Evolutionary conservation across 345 rosid genomes (phyloP).

Genomic region (Corchorus capsularis): DNA sequence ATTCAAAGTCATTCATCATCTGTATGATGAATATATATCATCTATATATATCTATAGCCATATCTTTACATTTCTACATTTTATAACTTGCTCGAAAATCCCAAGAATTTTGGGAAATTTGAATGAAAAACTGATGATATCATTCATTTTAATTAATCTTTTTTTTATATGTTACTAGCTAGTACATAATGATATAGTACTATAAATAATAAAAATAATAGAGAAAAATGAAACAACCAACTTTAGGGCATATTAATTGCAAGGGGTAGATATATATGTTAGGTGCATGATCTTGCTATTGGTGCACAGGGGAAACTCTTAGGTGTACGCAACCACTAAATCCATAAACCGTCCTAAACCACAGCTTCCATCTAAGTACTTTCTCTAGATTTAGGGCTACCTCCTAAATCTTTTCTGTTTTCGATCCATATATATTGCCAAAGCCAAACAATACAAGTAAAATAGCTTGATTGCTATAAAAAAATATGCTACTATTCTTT

Average conservation of each 20-base stretch:
- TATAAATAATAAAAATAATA: not conserved
- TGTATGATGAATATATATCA: no score
- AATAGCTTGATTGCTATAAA: not conserved
- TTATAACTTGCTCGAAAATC: not conserved
- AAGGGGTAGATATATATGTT: not conserved
- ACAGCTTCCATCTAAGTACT: not conserved
- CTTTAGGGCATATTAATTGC: constrained; percentile 1
- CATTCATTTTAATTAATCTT: no score
- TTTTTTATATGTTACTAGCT: no score
- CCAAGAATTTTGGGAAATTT: no score
- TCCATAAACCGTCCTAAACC: not conserved
- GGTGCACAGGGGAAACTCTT: not conserved
- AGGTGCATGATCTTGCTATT: not conserved
- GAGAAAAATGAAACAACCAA: not conserved
- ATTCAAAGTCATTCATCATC: constrained; percentile 2
- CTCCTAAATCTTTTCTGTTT: not conserved
- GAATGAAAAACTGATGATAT: no score
- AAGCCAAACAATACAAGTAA: not conserved
- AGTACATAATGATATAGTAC: no score
- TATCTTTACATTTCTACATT: not conserved
- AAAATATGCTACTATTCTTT: not conserved
- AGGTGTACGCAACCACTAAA: not conserved
- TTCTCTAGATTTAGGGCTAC: not conserved
- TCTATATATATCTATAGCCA: not conserved
- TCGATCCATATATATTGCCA: no score